These are phyloP conservation scores for Ettlia oleoabundans DNA, from an alignment of 139 green algal genomes.

Conservation along the genomic window DNA sequence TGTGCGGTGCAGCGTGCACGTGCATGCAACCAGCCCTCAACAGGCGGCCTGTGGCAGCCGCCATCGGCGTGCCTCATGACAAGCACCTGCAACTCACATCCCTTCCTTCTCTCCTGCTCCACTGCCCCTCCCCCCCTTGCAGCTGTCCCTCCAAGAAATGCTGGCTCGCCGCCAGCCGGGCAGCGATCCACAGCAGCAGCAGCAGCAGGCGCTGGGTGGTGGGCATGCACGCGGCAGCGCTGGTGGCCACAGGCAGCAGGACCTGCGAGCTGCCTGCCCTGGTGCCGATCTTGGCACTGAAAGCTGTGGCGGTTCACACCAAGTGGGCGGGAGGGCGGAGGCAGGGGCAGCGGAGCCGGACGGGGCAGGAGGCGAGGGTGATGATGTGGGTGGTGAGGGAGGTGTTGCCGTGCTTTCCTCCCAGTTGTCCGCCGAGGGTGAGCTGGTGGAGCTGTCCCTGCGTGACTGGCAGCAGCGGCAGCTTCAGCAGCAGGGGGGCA, in stretches of 20 bases:
- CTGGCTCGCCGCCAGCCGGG: constrained; percentile 18
- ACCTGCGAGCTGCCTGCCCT: no score
- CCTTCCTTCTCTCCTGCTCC: neutral
- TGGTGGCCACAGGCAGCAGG: neutral
- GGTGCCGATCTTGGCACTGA: no score
- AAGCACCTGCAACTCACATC: neutral
- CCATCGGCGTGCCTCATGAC: neutral
- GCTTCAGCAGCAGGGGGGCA: no score
- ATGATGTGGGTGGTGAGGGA: neutral
- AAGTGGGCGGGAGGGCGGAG: no score
- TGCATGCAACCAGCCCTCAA: no score
- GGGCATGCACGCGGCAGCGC: no score
- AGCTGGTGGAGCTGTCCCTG: neutral
- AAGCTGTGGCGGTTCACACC: no score
- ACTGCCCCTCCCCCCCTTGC: neutral
- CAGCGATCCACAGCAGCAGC: neutral
- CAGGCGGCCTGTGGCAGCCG: no score
- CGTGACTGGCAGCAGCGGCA: neutral
- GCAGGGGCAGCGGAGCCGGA: no score
- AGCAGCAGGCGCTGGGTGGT: neutral
- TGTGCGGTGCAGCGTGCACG: no score
- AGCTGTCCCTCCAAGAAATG: constrained; percentile 39
- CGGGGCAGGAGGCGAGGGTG: no score
- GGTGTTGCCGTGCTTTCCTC: neutral
- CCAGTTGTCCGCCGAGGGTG: neutral